Base-by-base conservation (phyloP, 2,329 filamentous ascomycete genomes). In the Fusarium neocosmosporiellum region DNA sequence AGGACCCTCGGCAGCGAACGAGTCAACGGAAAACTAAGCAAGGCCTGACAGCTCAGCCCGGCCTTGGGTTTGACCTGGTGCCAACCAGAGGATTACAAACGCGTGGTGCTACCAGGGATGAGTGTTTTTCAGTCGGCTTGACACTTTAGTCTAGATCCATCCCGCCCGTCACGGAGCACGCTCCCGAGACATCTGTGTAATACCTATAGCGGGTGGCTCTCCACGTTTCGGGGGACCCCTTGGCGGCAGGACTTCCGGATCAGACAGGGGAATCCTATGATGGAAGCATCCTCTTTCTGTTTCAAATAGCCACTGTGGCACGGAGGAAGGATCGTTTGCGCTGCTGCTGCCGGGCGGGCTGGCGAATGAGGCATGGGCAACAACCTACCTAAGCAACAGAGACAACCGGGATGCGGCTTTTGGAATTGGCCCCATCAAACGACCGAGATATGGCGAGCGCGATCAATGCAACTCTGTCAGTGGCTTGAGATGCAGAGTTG, bases 61-160 rank as follows among this genome's bases (percentile, higher is more conserved):
- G 46, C 46, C 27, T 59, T 14, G 41, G 16, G n/a, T 31, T 29
- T 50, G 37, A 46, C 43, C 39, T 67, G 53, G 66, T 54, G 33
- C 36, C 18, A 37, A 48, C 59, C 36, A 24, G 16, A 8, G 33
- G 46, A 31, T 48, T 58, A 53, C 46, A 31, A 46, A 41, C 53
- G 34, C 36, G 58, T 27, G 39, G 58, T 67, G 41, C 41, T 53
- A 33, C n/a, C 22, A 39, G 39, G 39, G 50, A n/a, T 55, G 54
- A 36, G 33, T 59, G 54, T 53, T 31, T 34, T 57, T 41, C 37
- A 22, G 34, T 60, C 31, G 36, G 33, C 60, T 43, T 41, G 36
- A 46, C 37, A 48, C 58, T 46, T 39, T 36, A 67, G 69, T 43
- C 59, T 48, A 72, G 66, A 72, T 72, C 58, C 22, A 24, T 72